Conservation (phyloP, 805 yeast species). For the Nadsonia fulvescens region DNA sequence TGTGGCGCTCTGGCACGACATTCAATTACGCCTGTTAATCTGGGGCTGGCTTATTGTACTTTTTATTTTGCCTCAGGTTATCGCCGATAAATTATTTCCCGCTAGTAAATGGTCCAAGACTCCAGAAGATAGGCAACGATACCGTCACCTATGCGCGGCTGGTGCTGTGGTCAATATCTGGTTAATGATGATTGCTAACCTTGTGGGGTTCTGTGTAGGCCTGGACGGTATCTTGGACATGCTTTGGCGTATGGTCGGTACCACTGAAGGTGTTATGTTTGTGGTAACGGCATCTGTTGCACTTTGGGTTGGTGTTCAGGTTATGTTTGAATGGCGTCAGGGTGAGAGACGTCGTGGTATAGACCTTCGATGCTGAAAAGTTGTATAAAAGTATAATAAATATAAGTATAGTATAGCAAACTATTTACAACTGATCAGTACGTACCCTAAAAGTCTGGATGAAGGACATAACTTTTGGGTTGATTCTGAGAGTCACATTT, state of each 20-base stretch:
- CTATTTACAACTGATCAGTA: too few relatives aligned
- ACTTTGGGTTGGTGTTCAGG: constrained; percentile 71
- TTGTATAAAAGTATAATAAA: too few relatives aligned
- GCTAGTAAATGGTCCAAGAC: constrained; percentile 20
- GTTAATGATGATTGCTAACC: constrained; percentile 96
- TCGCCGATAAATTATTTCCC: constrained; percentile 30
- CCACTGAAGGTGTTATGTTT: constrained; percentile 41
- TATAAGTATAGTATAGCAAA: too few relatives aligned
- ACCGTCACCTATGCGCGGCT: constrained; percentile 59
- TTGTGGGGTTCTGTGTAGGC: constrained; percentile 90
- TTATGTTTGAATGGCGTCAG: constrained; percentile 88
- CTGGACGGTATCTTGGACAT: constrained; percentile 61
- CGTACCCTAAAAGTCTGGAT: too few relatives aligned
- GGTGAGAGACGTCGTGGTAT: constrained; percentile 71
- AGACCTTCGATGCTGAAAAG: constrained; percentile 60
- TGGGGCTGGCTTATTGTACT: constrained; percentile 96
- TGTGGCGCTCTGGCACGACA: constrained; percentile 98
- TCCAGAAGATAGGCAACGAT: too few relatives aligned
- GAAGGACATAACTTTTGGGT: too few relatives aligned
- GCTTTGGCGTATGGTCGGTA: constrained; percentile 51
- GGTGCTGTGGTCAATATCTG: constrained; percentile 86
- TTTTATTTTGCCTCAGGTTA: constrained; percentile 72
- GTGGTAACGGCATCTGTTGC: constrained; percentile 47
- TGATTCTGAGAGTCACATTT: too few relatives aligned
- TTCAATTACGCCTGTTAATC: constrained; percentile 61